Conservation (phyloP, 75 land plant species). For the Sequoia sempervirens region DNA sequence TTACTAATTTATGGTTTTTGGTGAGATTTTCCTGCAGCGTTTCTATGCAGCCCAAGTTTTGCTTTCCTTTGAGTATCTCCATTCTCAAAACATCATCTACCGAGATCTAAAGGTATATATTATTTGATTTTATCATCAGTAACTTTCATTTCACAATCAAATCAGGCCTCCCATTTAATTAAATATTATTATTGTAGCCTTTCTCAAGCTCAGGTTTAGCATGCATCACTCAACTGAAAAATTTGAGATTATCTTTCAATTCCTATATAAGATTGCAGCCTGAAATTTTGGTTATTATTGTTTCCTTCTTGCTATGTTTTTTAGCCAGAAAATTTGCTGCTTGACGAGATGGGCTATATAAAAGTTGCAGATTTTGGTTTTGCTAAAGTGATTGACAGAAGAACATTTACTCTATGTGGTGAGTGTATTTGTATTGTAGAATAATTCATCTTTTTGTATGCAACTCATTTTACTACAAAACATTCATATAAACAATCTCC, state of each 20-base stretch:
- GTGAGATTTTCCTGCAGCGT: constrained; percentile 5
- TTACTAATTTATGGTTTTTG: neutral
- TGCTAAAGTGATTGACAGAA: constrained; percentile 36
- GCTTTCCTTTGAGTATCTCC: constrained; percentile 35
- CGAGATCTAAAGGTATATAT: constrained; percentile 23
- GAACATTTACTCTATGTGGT: constrained; percentile 44
- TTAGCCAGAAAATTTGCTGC: constrained; percentile 46
- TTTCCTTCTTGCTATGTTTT: neutral
- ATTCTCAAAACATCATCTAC: constrained; percentile 34
- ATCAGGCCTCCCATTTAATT: too few relatives aligned
- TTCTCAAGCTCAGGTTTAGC: neutral
- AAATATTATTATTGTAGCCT: too few relatives aligned
- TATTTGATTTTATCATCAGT: neutral
- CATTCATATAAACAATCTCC: too few relatives aligned
- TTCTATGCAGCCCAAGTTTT: constrained; percentile 47
- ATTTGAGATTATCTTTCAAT: neutral
- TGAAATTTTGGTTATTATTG: too few relatives aligned
- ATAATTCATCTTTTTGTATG: too few relatives aligned
- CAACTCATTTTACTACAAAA: too few relatives aligned
- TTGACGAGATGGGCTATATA: constrained; percentile 40
- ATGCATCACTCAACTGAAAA: neutral
- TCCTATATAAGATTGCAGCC: neutral
- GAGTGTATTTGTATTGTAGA: neutral
- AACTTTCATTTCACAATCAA: too few relatives aligned
- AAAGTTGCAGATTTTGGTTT: constrained; percentile 44